phyloP scores from a whole-genome alignment of 1,284 basidiomycete genomes.

The Cutaneotrichosporon spelunceum region DNA sequence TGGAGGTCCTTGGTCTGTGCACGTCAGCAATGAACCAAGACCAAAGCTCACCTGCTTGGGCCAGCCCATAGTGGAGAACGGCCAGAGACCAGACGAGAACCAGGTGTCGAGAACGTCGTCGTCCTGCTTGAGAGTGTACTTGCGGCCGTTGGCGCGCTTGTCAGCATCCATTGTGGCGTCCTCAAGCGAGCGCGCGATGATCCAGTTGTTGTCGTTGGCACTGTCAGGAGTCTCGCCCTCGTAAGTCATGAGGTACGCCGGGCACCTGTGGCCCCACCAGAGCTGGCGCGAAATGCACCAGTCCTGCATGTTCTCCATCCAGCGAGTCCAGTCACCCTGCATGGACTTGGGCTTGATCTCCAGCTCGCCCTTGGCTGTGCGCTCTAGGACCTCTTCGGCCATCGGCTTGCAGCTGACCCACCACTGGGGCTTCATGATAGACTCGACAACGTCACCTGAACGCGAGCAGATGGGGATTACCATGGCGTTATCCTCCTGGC shows the following conservation, averaged over 20 bases:
- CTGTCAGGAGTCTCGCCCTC: constrained; percentile 71
- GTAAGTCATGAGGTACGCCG: constrained; percentile 88
- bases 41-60: constrained; percentile 66
- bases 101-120: constrained; percentile 98
- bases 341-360: constrained; percentile 77
- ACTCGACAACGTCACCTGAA: constrained; percentile 95
- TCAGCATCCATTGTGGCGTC: constrained; percentile 78
- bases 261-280: constrained; percentile 98
- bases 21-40: constrained; percentile 76
- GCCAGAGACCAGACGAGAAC: constrained; percentile 99
- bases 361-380: constrained; percentile 80
- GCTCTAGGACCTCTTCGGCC: constrained; percentile 87
- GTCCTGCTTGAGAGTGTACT: constrained; percentile 84
- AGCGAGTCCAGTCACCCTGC: constrained; percentile 93
- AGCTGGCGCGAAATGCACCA: constrained; percentile 99
- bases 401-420: constrained; percentile 94
- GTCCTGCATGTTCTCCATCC: constrained; percentile 95
- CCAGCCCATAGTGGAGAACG: constrained; percentile 98
- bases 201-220: constrained; percentile 78
- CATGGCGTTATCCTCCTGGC: constrained; percentile 95
- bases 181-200: constrained; percentile 77
- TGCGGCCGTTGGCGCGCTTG: constrained; percentile 65
- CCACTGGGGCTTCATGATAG: constrained; percentile 97
- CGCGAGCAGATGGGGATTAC: constrained; percentile 86
- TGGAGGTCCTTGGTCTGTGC: constrained; percentile 65